Evolutionary conservation across 306 rosid species (phyloP), one percentile per base, ranked within the genome.

Genomic region (Quercus rubra): DNA sequence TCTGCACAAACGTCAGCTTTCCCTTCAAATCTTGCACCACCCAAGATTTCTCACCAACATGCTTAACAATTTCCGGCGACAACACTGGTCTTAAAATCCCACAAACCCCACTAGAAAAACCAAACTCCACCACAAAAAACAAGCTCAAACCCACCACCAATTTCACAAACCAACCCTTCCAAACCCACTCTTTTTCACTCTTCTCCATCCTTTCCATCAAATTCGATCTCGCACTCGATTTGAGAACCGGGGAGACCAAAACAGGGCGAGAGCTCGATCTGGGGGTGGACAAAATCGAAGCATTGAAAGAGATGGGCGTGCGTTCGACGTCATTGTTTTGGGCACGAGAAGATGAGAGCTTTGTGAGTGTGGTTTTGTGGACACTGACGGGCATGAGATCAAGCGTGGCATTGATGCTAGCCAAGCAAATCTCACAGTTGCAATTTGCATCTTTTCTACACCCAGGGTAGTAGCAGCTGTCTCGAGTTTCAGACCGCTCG

Each of bases 371-470:
- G 84, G 83, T 91, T 73, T 88, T 94, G 69, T 87, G 88, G n/a
- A 82, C 58, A 80, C 89, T 89, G 15, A 70, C 5, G 62, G 97
- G 92, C 78, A 91, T 88, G 74, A 93, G 97, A 15, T 95, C 99
- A n/a, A 85, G 92, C 23, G 97, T 93, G 77, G 99, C 98, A 43
- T 80, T 85, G 90, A 94, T 87, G 79, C 98, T 95, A 9, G 84
- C 98, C 82, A 91, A 83, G 85, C 97, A 95, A 61, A 90, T 85
- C 46, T 87, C 81, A 38, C 99, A 95, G 51, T 73, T 74, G 79
- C 99, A 95, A 74, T 93, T 91, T 1, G 93, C 94, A 41, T 93
- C 88, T 83, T 93, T 95, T 62, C 84, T 88, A 91, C 98, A 95
- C 38, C 89, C 90, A 0, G 97, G 97, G 80, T 79, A 95, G 89